phyloP scores from a whole-genome alignment of 495 filamentous ascomycete genomes.

The Zalerion maritima region DNA sequence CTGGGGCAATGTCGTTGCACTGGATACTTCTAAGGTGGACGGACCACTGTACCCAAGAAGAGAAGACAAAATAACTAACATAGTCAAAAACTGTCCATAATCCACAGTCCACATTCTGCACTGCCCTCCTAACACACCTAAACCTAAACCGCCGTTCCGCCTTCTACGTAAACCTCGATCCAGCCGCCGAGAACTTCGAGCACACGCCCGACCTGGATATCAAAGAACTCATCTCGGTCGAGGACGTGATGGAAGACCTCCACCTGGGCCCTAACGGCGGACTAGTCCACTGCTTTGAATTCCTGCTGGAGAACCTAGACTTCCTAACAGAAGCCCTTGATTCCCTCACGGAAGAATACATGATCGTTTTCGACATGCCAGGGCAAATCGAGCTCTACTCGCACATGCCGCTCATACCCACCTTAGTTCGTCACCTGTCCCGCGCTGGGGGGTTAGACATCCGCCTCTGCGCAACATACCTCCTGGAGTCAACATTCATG shows the following conservation, averaged over 20 bases:
- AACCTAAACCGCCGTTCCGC: constrained; percentile 71
- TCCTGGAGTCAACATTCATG: constrained; percentile 89
- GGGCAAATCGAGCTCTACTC: constrained; percentile 99
- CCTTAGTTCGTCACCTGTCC: constrained; percentile 68
- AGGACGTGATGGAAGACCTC: constrained; percentile 98
- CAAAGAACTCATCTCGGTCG: constrained; percentile 85
- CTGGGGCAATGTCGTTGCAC: no score
- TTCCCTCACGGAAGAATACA: constrained; percentile 78
- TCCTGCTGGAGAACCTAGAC: constrained; percentile 88
- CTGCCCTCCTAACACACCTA: constrained; percentile 81
- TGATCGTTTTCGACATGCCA: constrained; percentile 96
- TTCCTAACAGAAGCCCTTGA: constrained; percentile 83
- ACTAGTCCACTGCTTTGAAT: constrained; percentile 95
- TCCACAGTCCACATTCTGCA: constrained; percentile 77
- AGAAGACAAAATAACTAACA: no score
- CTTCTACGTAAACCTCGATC: constrained; percentile 97
- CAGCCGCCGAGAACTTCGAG: constrained; percentile 81
- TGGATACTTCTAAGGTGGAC: no score
- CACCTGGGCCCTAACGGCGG: constrained; percentile 87
- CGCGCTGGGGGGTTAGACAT: constrained; percentile 70
- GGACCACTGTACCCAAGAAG: no score
- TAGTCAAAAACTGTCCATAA: no score
- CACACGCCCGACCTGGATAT: constrained; percentile 94
- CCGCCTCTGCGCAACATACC: constrained; percentile 85
- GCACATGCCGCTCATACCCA: constrained; percentile 82